phyloP scores from a whole-genome alignment of 108 stramenopile species.

The Craspedostauros australis region DNA sequence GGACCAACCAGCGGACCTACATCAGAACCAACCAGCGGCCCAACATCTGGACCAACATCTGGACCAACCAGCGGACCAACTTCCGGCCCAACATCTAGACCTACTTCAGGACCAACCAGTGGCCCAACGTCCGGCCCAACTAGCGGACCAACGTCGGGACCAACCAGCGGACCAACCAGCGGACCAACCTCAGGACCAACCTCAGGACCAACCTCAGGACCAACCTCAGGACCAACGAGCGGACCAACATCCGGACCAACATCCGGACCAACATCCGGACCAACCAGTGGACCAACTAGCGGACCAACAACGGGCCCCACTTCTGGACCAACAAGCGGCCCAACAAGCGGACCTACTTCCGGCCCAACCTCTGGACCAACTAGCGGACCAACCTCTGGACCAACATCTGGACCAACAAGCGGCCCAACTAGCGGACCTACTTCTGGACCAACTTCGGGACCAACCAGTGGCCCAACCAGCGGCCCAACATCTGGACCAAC shows the following conservation, averaged over 20 bases:
- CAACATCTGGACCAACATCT: conserved; percentile 3
- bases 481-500: conserved; percentile 12
- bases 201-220: conserved; percentile 9
- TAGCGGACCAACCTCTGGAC: background rate
- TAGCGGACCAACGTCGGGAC: conserved; percentile 10
- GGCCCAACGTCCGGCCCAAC: conserved; percentile 3
- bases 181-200: conserved; percentile 13
- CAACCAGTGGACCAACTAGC: background rate
- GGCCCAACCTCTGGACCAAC: background rate
- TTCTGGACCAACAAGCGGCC: conserved; percentile 3
- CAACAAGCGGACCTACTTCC: conserved; percentile 1
- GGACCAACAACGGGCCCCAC: conserved; percentile 2
- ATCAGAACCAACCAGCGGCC: conserved; percentile 10
- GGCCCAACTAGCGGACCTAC: conserved; percentile 8
- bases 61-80: too few species aligned
- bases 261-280: conserved; percentile 3
- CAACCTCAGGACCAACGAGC: conserved; percentile 12
- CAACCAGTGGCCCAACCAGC: background rate
- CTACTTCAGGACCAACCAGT: conserved; percentile 5
- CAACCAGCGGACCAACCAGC: conserved; percentile 12
- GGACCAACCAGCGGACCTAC: background rate
- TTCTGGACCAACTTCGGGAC: conserved; percentile 14
- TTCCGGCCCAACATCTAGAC: background rate
- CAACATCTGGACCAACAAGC: conserved; percentile 9
- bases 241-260: conserved; percentile 6